These are phyloP conservation scores for Phylloporus arenicola DNA, from an alignment of 768 basidiomycete species.

Conservation along the genomic window DNA sequence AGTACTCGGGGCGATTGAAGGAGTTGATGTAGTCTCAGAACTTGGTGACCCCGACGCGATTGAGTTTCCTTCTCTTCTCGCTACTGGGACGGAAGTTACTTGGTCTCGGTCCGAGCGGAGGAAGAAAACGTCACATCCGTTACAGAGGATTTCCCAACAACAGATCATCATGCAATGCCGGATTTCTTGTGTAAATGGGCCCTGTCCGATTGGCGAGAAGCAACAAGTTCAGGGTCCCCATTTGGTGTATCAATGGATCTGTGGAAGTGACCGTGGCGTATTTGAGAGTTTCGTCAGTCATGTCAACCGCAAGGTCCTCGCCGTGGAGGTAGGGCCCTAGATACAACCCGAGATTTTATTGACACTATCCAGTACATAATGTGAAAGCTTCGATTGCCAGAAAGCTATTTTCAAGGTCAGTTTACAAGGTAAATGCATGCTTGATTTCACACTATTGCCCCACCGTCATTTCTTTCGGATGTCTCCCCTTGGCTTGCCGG, in stretches of 20 bases:
- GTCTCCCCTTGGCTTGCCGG: no score
- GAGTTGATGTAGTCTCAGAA: slow-evolving; percentile 13
- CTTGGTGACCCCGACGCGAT: background rate
- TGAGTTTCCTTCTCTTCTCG: slow-evolving; percentile 16
- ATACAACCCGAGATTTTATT: background rate
- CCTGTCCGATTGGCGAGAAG: slow-evolving; percentile 11
- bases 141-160: background rate
- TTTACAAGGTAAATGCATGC: background rate
- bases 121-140: slow-evolving; percentile 29
- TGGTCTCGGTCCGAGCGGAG: slow-evolving; percentile 69
- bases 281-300: slow-evolving; percentile 70
- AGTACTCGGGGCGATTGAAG: slow-evolving; percentile 34
- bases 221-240: slow-evolving; percentile 2
- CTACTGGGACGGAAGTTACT: slow-evolving; percentile 38
- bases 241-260: slow-evolving; percentile 54
- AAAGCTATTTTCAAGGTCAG: background rate
- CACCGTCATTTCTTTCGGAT: no score
- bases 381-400: background rate
- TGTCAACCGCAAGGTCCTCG: slow-evolving; percentile 45
- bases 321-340: background rate
- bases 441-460: no score
- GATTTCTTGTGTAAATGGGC: slow-evolving; percentile 19
- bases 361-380: background rate
- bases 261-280: slow-evolving; percentile 49
- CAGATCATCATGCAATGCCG: slow-evolving; percentile 20